Evolutionary conservation across 2,329 filamentous ascomycete genomes (phyloP), one percentile per base, ranked within the genome.

Genomic region (Parafenestella ontariensis): DNA sequence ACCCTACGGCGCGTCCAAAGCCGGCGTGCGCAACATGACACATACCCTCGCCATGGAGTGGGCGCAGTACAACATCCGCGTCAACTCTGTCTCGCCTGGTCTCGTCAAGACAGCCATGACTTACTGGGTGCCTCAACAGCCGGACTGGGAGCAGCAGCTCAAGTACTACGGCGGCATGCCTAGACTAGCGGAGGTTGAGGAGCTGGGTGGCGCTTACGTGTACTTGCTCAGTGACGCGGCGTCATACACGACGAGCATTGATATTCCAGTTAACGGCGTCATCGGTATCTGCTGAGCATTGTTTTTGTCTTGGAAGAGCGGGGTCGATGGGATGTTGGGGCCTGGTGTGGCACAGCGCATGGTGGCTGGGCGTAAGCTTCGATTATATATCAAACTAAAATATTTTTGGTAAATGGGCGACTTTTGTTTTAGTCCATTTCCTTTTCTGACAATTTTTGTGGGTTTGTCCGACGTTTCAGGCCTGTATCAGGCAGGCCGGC

Each of bases 111-210:
- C 74, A 1, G 70, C 73, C 0, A 76, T 77, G 75, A 76, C 74
- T 13, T 76, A 76, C 58, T 77, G 79, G 61, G 81, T 85, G 5
- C 77, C 79, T 52, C 77, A 77, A n/a, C 74, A 77, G 15, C 79
- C 81, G 0, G 83, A 85, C 64, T 86, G 82, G 83, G 80, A 82
- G 52, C 72, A 78, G 56, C 82, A 85, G 72, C 78, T 85, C 74
- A 80, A 83, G 69, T 85, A 85, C 64, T 85, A 85, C 61, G 82
- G 83, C 3, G 83, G 83, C 3, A 85, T 86, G 76, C 82, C 82
- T 10, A 72, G 83, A 24, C 60, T 86, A 33, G 83, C 83, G 0
- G 77, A 82, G 43, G 79, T 81, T 0, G 77, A 82, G 58, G 83
- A 86, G 68, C 70, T 86, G 2, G 82, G 82, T 1, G 82, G 83